Evolutionary conservation across 306 rosid genomes (phyloP).

Genomic region (Astragalus glycyphyllos): DNA sequence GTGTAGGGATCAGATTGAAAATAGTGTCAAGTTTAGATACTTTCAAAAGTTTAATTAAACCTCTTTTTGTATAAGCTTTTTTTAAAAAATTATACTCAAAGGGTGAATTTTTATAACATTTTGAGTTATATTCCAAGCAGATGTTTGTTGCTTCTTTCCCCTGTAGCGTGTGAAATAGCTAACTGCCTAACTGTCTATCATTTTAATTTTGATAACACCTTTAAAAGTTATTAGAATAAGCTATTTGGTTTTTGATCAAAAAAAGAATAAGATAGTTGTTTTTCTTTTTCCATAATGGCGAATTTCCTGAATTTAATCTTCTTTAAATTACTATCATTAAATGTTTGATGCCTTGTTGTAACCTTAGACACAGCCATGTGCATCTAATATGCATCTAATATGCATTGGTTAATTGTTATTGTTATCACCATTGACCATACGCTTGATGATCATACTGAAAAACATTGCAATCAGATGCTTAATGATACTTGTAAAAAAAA

Average conservation of each 20-base stretch:
- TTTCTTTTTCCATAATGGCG: background rate
- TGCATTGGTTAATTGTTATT: conserved; percentile 26
- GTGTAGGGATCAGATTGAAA: background rate
- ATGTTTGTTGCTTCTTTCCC: background rate
- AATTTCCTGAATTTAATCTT: background rate
- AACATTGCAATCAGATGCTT: conserved; percentile 24
- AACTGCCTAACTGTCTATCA: background rate
- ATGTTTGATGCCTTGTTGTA: background rate
- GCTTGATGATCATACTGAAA: background rate
- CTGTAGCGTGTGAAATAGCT: background rate
- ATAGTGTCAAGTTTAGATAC: background rate
- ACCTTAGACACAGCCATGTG: background rate
- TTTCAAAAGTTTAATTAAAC: background rate
- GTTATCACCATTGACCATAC: conserved; percentile 8
- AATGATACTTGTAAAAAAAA: no score
- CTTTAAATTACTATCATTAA: background rate
- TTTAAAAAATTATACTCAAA: background rate
- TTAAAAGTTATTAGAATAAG: background rate
- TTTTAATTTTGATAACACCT: background rate
- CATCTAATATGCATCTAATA: conserved; percentile 23
- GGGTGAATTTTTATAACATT: background rate
- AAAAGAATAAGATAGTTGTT: background rate
- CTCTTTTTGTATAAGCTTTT: background rate
- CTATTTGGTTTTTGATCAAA: no score
- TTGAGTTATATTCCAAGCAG: background rate